Evolutionary conservation across 371 early-diverging fungal genomes (phyloP).

Genomic region (Mortierella sp.): DNA sequence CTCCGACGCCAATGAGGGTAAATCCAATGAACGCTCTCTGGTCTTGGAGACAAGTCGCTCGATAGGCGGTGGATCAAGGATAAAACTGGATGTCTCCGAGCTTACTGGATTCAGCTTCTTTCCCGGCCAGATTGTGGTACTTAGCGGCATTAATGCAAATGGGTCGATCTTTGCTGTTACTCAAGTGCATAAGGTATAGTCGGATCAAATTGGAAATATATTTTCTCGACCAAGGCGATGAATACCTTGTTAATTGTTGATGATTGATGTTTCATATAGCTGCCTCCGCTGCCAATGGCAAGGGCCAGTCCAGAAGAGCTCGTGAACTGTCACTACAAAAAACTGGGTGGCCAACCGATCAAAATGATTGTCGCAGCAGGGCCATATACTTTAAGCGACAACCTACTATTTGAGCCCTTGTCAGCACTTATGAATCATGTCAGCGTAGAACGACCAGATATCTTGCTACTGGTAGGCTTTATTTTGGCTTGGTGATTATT

Average conservation of each 20-base stretch:
- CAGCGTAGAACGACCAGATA: conserved; percentile 75
- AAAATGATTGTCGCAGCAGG: conserved; percentile 83
- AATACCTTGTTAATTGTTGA: background rate
- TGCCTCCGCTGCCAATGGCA: conserved; percentile 53
- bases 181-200: conserved; percentile 42
- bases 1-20: conserved; percentile 72
- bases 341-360: conserved; percentile 61
- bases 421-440: conserved; percentile 74
- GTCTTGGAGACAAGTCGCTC: conserved; percentile 82
- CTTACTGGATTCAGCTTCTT: conserved; percentile 73
- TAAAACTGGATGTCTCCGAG: conserved; percentile 68
- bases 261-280: conserved; percentile 14
- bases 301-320: conserved; percentile 38
- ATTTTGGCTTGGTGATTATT: background rate
- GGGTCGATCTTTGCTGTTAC: conserved; percentile 60
- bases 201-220: background rate
- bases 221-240: background rate
- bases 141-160: conserved; percentile 61
- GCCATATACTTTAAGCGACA: conserved; percentile 85
- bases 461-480: conserved; percentile 74
- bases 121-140: conserved; percentile 76
- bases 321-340: conserved; percentile 39
- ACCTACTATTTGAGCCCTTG: conserved; percentile 84
- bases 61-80: conserved; percentile 80
- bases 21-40: conserved; percentile 77